These are phyloP conservation scores for Cryptococcus deneoformans DNA, from an alignment of 1,284 basidiomycete species.

Conservation along the genomic window DNA sequence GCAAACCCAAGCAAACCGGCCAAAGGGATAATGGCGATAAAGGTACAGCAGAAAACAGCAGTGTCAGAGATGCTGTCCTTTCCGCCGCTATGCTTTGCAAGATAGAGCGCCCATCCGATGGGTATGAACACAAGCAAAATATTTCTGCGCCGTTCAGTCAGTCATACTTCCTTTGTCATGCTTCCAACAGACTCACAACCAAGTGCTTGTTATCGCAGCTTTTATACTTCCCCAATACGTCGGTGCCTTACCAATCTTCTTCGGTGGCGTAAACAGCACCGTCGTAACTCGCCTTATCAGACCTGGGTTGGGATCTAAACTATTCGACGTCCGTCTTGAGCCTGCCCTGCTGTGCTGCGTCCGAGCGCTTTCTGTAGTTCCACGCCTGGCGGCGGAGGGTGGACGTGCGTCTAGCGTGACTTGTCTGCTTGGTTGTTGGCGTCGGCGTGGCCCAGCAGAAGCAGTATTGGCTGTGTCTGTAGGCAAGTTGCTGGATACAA, in stretches of 20 bases:
- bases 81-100: conserved; percentile 38
- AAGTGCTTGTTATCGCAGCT: conserved; percentile 45
- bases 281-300: conserved; percentile 39
- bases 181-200: conserved; percentile 40
- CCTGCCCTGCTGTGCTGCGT: background rate
- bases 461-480: background rate
- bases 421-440: background rate
- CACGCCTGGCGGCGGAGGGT: conserved; percentile 1
- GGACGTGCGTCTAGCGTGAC: conserved; percentile 6
- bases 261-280: conserved; percentile 45
- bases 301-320: conserved; percentile 6
- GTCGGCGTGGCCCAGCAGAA: background rate
- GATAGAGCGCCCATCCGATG: conserved; percentile 51
- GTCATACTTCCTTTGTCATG: background rate
- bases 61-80: conserved; percentile 44
- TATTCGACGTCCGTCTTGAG: background rate
- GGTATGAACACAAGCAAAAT: conserved; percentile 52
- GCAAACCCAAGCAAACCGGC: conserved; percentile 81
- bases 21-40: conserved; percentile 52
- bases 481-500: background rate
- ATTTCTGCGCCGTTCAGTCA: conserved; percentile 29
- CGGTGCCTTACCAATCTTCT: conserved; percentile 47
- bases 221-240: conserved; percentile 36
- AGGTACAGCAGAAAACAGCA: conserved; percentile 44
- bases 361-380: conserved; percentile 1